Base-by-base conservation (phyloP, 1,284 basidiomycete species). In the Trichosporon asahii region DNA sequence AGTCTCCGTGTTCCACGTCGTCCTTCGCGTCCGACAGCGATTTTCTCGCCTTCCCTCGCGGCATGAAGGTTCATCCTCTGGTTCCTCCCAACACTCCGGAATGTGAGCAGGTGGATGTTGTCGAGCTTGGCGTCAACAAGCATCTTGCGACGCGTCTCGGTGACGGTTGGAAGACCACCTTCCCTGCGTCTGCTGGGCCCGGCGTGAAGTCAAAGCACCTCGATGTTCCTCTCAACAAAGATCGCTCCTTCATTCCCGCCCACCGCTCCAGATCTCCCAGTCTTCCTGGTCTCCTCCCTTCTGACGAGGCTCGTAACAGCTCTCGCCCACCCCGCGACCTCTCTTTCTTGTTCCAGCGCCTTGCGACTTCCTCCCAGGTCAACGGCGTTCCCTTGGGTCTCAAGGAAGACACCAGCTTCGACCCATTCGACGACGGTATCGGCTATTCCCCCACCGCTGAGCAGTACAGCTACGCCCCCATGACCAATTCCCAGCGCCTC, bases 181-280 rank as follows among this genome's bases (percentile, higher is more conserved):
- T 69, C 61, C 46, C 69, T 9, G 40, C 21, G 6, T 53, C 25
- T 18, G 37, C 60, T 31, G 6, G 7, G 18, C 8, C 21, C 18
- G 15, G 63, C 44, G 33, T 6, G 29, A 65, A 33, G 37, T 14
- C 15, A 27, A 35, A 46, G 33, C 21, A 29, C 8, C 53, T 14
- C 25, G 21, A 44, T 53, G 15, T 15, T 23, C 55, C 29, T 18
- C 63, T 21, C 29, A 33, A 33, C 33, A 64, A 65, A 3, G 29
- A 66, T 33, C 68, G 12, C 60, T 63, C 61, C 37, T 40, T 35
- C 68, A 21, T 25, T 35, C 8, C 64, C 11, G 3, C 21, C 12
- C 49, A 57, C 25, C 72, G 73, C 35, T 27, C 64, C 25, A 61
- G 66, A 49, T 73, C 72, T 0, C 75, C 76, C n/a, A 73, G 73